Base-by-base conservation (phyloP, 148 eudicot genomes). In the Rhododendron mucronatum region DNA sequence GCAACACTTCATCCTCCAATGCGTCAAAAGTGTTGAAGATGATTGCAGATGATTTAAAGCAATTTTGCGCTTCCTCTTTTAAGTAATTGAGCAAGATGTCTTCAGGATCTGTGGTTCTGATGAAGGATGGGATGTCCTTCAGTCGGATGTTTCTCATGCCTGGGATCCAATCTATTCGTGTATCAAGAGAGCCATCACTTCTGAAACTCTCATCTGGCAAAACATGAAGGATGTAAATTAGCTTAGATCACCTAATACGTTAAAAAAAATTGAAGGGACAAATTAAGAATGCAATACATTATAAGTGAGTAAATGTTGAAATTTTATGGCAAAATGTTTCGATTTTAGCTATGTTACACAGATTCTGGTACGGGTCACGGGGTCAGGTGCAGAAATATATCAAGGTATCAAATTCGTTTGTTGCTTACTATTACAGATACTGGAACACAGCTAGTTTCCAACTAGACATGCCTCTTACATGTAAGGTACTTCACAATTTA, bases 1-100 rank as follows among this genome's bases (percentile, higher is more conserved):
- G 26, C 50, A 76, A 21, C 5, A 41, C 80, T 39, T 76, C 48
- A 41, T 21, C 30, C 26, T 76, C 80, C 2, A 76, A 41, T 3
- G 1, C 48, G 15, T 76, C 80, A 0, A 76, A 41, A 21, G 80
- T 76, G 50, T 76, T 76, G 80, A 76, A 76, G 80, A 76, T 39
- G n/a, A 76, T 76, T 76, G 80, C 80, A 18, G 80, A 20, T 6
- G 80, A 41, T 76, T 76, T 76, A 20, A 76, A 76, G 80, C 80
- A 76, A 41, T 76, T 41, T 41, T 41, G 80, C 3, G 48, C 28
- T 41, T 76, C 80, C 12, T 37, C 80, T 18, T 20, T 20, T 20
- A 7, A 2, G 80, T 16, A 76, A 20, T 2, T 41, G 15, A 76
- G 23, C 80, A 76, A 0, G 80, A 76, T 76, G 26, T 76, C 80